phyloP scores from a whole-genome alignment of 1,139 yeast genomes.

The Suhomyces coccinellae region DNA sequence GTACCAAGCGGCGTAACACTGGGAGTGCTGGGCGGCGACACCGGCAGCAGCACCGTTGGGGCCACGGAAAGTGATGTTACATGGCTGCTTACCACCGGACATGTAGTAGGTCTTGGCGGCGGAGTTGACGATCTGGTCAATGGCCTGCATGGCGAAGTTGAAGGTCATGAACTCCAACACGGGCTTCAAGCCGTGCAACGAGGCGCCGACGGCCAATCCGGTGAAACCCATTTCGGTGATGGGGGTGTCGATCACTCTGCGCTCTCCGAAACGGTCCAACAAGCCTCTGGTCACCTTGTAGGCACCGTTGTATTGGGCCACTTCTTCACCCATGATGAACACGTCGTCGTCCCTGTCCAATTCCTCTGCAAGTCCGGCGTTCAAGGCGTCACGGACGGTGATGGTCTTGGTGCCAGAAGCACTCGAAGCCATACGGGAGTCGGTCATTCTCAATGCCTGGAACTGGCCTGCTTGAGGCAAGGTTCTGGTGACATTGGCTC shows the following conservation, averaged over 20 bases:
- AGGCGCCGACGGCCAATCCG: constrained; percentile 96
- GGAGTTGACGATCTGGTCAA: constrained; percentile 96
- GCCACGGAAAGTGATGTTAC: constrained; percentile 97
- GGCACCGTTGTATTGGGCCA: constrained; percentile 98
- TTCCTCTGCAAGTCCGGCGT: constrained; percentile 95
- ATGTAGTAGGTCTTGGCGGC: constrained; percentile 98
- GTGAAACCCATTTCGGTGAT: constrained; percentile 99
- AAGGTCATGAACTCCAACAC: constrained; percentile 98
- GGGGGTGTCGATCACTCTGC: constrained; percentile 96
- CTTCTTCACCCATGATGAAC: constrained; percentile 97
- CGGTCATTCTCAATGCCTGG: constrained; percentile 40
- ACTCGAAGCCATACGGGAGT: constrained; percentile 47
- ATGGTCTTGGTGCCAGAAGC: constrained; percentile 60
- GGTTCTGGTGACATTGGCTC: constrained; percentile 25
- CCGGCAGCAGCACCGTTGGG: constrained; percentile 99
- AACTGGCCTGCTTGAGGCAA: constrained; percentile 33
- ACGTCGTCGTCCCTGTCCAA: constrained; percentile 94
- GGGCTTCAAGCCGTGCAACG: constrained; percentile 95
- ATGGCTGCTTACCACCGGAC: constrained; percentile 98
- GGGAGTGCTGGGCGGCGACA: constrained; percentile 99
- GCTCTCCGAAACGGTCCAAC: constrained; percentile 94
- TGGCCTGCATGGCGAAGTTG: constrained; percentile 99
- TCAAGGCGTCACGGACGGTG: constrained; percentile 97
- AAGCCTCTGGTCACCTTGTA: constrained; percentile 95
- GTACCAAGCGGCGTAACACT: constrained; percentile 97